These are phyloP conservation scores for Podosphaera leucotricha DNA, from an alignment of 2,329 filamentous ascomycete genomes.

Conservation along the genomic window DNA sequence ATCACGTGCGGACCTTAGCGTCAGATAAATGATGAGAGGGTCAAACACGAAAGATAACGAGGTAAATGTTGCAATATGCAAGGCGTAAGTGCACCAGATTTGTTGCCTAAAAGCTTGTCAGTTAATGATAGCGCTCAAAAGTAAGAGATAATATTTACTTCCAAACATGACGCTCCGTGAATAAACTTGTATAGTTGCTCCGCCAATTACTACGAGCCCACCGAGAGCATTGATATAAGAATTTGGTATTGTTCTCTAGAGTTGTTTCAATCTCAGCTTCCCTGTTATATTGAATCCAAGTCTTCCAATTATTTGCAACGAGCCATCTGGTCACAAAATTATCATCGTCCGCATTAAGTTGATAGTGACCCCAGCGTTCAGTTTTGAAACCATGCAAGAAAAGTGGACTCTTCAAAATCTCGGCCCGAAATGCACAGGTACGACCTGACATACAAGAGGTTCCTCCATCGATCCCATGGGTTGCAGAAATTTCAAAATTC, in stretches of 20 bases:
- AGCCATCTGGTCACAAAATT: constrained; percentile 97
- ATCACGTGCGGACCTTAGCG: constrained; percentile 41
- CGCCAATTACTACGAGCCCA: constrained; percentile 98
- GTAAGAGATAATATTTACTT: constrained; percentile 36
- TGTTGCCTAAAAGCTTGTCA: constrained; percentile 39
- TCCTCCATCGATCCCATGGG: constrained; percentile 81
- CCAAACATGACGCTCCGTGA: constrained; percentile 65
- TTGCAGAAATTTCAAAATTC: constrained; percentile 93
- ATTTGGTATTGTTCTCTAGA: constrained; percentile 69
- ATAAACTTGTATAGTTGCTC: constrained; percentile 80
- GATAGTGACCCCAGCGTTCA: constrained; percentile 72
- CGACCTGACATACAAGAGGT: constrained; percentile 93
- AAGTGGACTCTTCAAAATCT: constrained; percentile 63
- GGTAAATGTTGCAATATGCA: constrained; percentile 79
- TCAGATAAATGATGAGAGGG: constrained; percentile 43
- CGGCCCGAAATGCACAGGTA: constrained; percentile 74
- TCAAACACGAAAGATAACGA: constrained; percentile 68
- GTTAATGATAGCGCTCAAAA: background rate
- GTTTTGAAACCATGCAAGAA: constrained; percentile 81
- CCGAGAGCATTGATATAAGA: constrained; percentile 75
- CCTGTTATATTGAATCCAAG: constrained; percentile 79
- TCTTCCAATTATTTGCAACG: constrained; percentile 78
- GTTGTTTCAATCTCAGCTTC: constrained; percentile 87
- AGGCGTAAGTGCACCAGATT: constrained; percentile 79
- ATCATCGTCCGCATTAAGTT: constrained; percentile 89